A percentile compares a stretch with the other conserved stretches of the same genome.
These are phyloP conservation scores for Cryptococcus jaspeensis DNA, from an alignment of 1,284 basidiomycete species.

Conservation along the genomic window DNA sequence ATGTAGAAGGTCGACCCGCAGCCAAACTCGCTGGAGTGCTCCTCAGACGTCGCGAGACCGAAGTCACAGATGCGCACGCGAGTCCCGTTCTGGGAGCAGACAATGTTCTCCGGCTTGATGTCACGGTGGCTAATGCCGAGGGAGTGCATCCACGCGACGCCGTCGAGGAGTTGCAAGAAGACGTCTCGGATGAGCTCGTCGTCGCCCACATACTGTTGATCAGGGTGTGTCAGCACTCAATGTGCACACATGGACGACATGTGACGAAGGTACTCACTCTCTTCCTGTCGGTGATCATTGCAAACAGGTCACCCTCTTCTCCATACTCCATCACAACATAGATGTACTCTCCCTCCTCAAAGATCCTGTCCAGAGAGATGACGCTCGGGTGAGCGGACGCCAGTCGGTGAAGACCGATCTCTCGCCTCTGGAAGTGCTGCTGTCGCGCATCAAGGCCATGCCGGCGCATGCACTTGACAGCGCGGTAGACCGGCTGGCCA, in stretches of 20 bases:
- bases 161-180: conserved; percentile 89
- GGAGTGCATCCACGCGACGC: conserved; percentile 75
- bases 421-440: conserved; percentile 73
- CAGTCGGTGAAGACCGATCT: conserved; percentile 61
- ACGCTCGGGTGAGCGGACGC: conserved; percentile 77
- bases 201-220: conserved; percentile 65
- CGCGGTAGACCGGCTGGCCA: conserved; percentile 62
- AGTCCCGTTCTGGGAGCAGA: conserved; percentile 74
- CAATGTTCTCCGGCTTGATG: conserved; percentile 96
- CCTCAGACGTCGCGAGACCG: conserved; percentile 90
- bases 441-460: conserved; percentile 66
- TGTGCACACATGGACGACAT: neutral
- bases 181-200: conserved; percentile 80
- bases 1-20: conserved; percentile 56
- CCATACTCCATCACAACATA: conserved; percentile 68
- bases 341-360: conserved; percentile 64
- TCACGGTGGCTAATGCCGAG: conserved; percentile 88
- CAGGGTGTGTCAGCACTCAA: conserved; percentile 9
- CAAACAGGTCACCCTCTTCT: conserved; percentile 88
- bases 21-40: conserved; percentile 84
- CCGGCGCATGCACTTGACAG: conserved; percentile 81
- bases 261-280: conserved; percentile 31
- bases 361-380: conserved; percentile 82
- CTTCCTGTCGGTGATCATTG: conserved; percentile 63
- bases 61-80: conserved; percentile 83